Conservation (phyloP, 345 rosid species). For the Gossypium rotundifolium region DNA sequence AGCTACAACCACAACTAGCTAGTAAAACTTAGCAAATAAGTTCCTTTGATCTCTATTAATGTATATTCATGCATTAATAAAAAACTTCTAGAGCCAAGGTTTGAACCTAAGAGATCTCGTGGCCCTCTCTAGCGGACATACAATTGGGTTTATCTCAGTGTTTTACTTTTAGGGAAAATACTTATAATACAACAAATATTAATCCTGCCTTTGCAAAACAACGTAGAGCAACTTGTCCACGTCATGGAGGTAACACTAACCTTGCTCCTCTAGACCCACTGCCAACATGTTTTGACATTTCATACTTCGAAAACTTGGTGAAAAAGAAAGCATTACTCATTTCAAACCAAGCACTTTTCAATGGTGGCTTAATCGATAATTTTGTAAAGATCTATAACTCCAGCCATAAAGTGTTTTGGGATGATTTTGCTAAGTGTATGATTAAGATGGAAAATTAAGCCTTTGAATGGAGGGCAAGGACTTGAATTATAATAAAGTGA, state of each 20-base stretch:
- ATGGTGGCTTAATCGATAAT: background rate
- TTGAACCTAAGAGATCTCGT: background rate
- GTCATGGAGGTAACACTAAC: background rate
- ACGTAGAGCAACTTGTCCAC: slow-evolving; percentile 1
- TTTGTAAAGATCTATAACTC: background rate
- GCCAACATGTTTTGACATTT: background rate
- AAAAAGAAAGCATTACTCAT: slow-evolving; percentile 18
- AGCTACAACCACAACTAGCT: background rate
- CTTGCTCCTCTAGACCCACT: background rate
- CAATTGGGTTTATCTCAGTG: background rate
- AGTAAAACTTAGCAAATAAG: background rate
- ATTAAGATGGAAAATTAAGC: slow-evolving; percentile 46
- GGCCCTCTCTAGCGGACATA: background rate
- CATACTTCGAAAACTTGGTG: background rate
- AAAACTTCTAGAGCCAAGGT: background rate
- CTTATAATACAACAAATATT: background rate
- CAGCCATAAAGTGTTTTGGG: slow-evolving; percentile 10
- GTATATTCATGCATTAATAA: background rate
- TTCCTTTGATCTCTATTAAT: background rate
- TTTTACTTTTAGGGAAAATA: background rate
- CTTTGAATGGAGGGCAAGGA: slow-evolving; percentile 30
- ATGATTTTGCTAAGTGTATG: slow-evolving; percentile 36
- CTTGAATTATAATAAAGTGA: background rate
- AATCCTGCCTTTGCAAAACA: background rate
- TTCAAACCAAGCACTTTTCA: slow-evolving; percentile 38